Conservation (phyloP, 805 yeast species). For the Wickerhamomyces alni region DNA sequence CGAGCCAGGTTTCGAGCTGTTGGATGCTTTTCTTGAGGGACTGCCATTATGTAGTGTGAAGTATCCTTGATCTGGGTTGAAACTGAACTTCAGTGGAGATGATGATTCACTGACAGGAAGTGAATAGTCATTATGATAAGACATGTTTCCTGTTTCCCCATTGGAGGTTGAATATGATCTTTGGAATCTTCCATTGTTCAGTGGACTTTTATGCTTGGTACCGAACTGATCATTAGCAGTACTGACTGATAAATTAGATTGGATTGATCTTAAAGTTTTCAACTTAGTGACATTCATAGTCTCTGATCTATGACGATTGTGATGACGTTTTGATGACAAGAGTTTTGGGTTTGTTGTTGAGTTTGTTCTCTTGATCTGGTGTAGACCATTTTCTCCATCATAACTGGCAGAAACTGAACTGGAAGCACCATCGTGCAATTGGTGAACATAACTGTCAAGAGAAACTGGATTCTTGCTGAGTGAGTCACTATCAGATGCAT, state of each 20-base stretch:
- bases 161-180: constrained; percentile 21
- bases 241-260: constrained; percentile 12
- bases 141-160: neutral
- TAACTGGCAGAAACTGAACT: neutral
- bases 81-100: constrained; percentile 12
- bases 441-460: neutral
- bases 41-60: neutral
- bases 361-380: too few relatives aligned
- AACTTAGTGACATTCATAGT: constrained; percentile 14
- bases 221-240: neutral
- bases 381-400: neutral
- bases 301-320: constrained; percentile 22
- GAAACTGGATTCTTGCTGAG: constrained; percentile 3
- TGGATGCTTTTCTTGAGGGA: too few relatives aligned
- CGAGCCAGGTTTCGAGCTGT: neutral
- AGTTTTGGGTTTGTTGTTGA: too few relatives aligned
- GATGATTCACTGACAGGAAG: constrained; percentile 14
- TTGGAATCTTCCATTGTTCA: constrained; percentile 7
- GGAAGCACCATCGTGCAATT: neutral
- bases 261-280: constrained; percentile 12
- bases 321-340: constrained; percentile 3
- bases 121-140: constrained; percentile 3
- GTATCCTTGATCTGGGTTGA: neutral
- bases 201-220: constrained; percentile 2
- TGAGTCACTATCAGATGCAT: neutral